phyloP scores from a whole-genome alignment of 148 eudicot species.

The Salicornia ramosissima region DNA sequence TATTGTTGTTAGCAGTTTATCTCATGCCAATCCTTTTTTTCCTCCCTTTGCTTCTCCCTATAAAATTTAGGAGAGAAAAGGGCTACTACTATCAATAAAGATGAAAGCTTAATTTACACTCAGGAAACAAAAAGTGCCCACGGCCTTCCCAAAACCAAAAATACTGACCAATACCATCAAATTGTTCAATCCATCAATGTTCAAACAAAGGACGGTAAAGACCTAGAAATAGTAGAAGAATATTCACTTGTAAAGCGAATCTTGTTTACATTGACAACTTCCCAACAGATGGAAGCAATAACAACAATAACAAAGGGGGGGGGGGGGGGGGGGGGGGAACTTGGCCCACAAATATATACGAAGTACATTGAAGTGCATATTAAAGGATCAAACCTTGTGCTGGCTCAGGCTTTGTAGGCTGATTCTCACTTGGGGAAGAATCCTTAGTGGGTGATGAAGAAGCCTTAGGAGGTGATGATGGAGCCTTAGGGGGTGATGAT shows the following conservation, averaged over 20 bases:
- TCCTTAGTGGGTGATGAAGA: slow-evolving; percentile 42
- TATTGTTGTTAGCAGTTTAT: too few relatives aligned
- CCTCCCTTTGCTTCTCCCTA: neutral
- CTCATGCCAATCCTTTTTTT: neutral
- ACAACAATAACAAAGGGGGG: too few relatives aligned
- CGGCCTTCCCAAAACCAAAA: neutral
- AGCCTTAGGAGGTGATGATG: neutral
- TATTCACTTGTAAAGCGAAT: slow-evolving; percentile 18
- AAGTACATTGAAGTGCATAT: slow-evolving; percentile 26
- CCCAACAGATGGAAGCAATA: slow-evolving; percentile 8
- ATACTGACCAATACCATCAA: slow-evolving; percentile 19
- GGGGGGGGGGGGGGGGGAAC: too few relatives aligned
- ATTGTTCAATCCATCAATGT: slow-evolving; percentile 16
- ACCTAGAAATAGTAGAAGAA: slow-evolving; percentile 7
- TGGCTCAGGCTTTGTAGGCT: slow-evolving; percentile 55
- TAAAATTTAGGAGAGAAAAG: neutral
- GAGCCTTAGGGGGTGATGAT: slow-evolving; percentile 45
- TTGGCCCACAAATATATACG: slow-evolving; percentile 18
- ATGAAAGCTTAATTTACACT: neutral
- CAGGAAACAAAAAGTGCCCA: neutral
- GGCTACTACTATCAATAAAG: neutral
- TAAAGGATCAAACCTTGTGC: slow-evolving; percentile 68
- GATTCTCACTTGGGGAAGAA: slow-evolving; percentile 39
- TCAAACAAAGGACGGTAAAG: slow-evolving; percentile 15
- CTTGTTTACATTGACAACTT: slow-evolving; percentile 15